A percentile compares a stretch with the other conserved stretches of the same genome.
These are phyloP conservation scores for Friedmanniomyces simplex DNA, from an alignment of 495 filamentous ascomycete genomes.

Conservation along the genomic window DNA sequence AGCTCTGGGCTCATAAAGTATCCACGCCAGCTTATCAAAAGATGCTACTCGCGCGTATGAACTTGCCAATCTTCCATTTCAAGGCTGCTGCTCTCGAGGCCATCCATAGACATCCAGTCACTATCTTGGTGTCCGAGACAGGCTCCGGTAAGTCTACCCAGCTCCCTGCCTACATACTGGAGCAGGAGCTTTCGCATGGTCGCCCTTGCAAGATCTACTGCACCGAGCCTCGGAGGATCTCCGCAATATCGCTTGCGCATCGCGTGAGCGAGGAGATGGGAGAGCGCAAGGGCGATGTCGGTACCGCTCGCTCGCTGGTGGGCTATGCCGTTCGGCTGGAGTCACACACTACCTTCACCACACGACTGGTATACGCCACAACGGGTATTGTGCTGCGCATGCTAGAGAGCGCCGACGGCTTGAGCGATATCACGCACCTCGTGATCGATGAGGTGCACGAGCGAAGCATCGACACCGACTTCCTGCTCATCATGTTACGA, in stretches of 20 bases:
- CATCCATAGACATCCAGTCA: conserved; percentile 64
- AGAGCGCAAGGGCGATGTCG: conserved; percentile 68
- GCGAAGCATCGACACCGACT: conserved; percentile 86
- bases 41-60: conserved; percentile 53
- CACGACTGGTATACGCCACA: conserved; percentile 73
- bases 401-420: conserved; percentile 76
- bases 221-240: conserved; percentile 92
- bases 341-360: conserved; percentile 67
- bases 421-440: conserved; percentile 81
- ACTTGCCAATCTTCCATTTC: conserved; percentile 83
- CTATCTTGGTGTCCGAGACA: conserved; percentile 91
- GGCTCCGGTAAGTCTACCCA: conserved; percentile 97
- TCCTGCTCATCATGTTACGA: conserved; percentile 79
- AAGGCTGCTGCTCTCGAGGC: conserved; percentile 61
- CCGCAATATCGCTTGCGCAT: conserved; percentile 81
- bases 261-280: conserved; percentile 92
- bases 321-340: conserved; percentile 92
- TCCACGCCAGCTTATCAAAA: conserved; percentile 48
- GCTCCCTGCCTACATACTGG: conserved; percentile 81
- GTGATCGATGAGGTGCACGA: conserved; percentile 95
- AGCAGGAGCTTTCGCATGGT: conserved; percentile 72
- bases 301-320: conserved; percentile 70
- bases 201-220: conserved; percentile 85
- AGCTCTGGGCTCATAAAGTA: conserved; percentile 61
- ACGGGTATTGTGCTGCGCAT: conserved; percentile 93